Conservation (phyloP, 2,329 filamentous ascomycete genomes). For the Diaporthe helianthi region DNA sequence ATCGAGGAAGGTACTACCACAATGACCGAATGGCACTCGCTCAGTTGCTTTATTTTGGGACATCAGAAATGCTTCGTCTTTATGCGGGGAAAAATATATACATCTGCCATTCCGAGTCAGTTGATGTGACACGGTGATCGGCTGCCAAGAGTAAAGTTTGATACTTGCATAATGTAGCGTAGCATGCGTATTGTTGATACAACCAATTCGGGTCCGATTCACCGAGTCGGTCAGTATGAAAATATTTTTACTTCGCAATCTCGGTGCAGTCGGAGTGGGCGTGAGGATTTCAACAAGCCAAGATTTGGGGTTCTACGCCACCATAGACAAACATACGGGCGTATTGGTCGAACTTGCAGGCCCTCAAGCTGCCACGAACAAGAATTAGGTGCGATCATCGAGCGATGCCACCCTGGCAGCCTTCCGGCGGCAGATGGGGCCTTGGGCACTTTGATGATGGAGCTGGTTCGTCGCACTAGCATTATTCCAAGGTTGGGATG, state of each 20-base stretch:
- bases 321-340: neutral
- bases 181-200: too few species aligned
- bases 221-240: too few species aligned
- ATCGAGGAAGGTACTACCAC: neutral
- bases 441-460: neutral
- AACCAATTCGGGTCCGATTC: too few species aligned
- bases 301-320: neutral
- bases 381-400: neutral
- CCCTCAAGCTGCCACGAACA: neutral
- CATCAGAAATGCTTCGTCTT: neutral
- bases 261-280: neutral
- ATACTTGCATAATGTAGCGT: too few species aligned
- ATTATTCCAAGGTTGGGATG: neutral
- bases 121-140: too few species aligned
- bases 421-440: neutral
- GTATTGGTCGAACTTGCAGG: neutral
- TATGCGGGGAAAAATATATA: too few species aligned
- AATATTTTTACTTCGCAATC: too few species aligned
- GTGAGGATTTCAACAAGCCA: neutral
- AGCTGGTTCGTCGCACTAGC: neutral
- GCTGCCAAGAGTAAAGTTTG: too few species aligned
- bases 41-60: neutral
- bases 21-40: neutral
- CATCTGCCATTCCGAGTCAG: too few species aligned
- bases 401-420: neutral